Base-by-base conservation (phyloP, 805 yeast species). In the Ogataea trehalophila region DNA sequence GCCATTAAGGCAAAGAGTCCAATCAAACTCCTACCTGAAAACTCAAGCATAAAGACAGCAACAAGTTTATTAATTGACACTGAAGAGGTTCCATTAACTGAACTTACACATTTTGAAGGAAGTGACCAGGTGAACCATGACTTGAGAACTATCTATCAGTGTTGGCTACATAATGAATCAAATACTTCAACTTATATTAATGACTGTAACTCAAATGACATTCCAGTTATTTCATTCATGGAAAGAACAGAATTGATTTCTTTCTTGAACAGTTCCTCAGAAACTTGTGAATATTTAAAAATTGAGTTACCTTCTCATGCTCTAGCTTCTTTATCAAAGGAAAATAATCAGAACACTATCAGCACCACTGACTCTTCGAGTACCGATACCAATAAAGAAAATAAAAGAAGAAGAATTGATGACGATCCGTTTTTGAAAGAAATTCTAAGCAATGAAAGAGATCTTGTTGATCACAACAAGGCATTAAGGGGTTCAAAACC, bases 211-310 rank as follows among this genome's bases (percentile, higher is more conserved):
- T 76, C 74, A 43, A 69, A 76, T 37, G 75, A 78, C 3, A 74
- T 92, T 33, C 73, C 80, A 2, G 87, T 87, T 52, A 77, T 92
- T 61, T 81, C 87, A 48, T 91, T 92, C 61, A 67, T 87, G 62
- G 95, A 89, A 58, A 82, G 95, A 67, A 83, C 89, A 8, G 96
- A 92, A 61, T 74, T 92, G 51, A 74, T 85, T 46, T 77, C 87
- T 31, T 91, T 94, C 90, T 74, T 92, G 44, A 77, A 76, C 50
- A 96, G 96, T 4, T 73, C 79, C 18, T 71, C 81, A 3, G 80
- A 75, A 36, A 72, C 75, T 22, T 81, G 87, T 52, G 77, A 80
- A 45, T 83, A 76, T 60, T 67, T 83, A 33, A 66, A 63, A 39
- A 35, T 44, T 18, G 52, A 50, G 7, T n/a, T 18, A 8, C 41